A percentile compares a stretch with the other conserved stretches of the same genome.
These are phyloP conservation scores for Physocladia obscura DNA, from an alignment of 192 early-diverging fungal genomes.

Conservation along the genomic window DNA sequence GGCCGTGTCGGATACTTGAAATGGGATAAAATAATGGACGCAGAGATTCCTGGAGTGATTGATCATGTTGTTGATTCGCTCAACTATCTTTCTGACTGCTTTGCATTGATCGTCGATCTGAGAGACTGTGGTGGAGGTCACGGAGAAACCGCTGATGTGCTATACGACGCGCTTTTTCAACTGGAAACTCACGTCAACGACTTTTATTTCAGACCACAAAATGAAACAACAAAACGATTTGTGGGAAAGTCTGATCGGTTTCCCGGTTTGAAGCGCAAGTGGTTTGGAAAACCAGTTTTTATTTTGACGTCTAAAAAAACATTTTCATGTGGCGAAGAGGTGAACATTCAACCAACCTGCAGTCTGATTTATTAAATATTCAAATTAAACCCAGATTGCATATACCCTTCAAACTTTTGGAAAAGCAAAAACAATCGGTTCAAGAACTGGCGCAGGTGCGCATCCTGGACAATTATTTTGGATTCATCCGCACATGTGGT, in stretches of 20 bases:
- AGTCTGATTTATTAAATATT: neutral
- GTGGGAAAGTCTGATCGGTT: neutral
- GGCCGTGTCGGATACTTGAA: neutral
- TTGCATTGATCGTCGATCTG: neutral
- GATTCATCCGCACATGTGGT: neutral
- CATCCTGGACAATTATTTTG: neutral
- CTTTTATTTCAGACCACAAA: neutral
- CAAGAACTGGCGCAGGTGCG: neutral
- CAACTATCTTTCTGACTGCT: neutral
- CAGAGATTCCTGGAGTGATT: neutral
- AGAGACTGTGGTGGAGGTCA: neutral
- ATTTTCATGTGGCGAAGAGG: neutral
- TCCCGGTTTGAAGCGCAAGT: neutral
- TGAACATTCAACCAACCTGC: neutral
- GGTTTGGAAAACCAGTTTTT: neutral
- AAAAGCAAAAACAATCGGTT: neutral
- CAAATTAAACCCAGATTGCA: neutral
- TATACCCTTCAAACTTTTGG: neutral
- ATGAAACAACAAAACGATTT: neutral
- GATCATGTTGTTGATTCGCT: neutral
- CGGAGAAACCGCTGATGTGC: neutral
- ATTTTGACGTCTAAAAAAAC: neutral
- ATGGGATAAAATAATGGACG: neutral
- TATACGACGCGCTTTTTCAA: neutral
- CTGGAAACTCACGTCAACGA: neutral